Evolutionary conservation across 768 basidiomycete genomes (phyloP).

Genomic region (Hypholoma fasciculare): DNA sequence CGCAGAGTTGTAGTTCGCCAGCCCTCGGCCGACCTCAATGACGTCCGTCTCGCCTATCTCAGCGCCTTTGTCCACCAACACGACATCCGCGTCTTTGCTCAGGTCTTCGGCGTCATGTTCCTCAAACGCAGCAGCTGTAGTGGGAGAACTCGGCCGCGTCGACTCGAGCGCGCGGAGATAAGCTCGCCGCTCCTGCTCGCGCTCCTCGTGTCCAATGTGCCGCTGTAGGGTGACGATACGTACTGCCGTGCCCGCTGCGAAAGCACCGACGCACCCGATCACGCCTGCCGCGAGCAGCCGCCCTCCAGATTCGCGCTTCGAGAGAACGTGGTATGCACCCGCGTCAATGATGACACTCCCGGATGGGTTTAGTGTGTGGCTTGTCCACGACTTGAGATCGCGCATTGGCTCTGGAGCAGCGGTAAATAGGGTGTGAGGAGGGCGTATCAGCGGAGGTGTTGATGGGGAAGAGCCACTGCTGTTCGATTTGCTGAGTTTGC

Average conservation of each 20-base stretch:
- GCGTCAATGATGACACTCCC: constrained; percentile 87
- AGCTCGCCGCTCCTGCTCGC: constrained; percentile 27
- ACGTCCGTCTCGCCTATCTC: constrained; percentile 60
- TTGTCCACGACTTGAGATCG: constrained; percentile 95
- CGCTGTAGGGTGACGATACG: constrained; percentile 60
- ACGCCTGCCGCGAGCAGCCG: constrained; percentile 93
- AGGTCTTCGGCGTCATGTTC: constrained; percentile 34
- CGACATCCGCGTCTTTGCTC: constrained; percentile 1
- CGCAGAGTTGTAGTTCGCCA: constrained; percentile 94
- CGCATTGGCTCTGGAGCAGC: constrained; percentile 70
- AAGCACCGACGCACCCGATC: constrained; percentile 79
- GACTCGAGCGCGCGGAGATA: constrained; percentile 39
- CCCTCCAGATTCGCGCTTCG: constrained; percentile 85
- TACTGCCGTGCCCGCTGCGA: constrained; percentile 95
- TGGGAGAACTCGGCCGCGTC: constrained; percentile 61
- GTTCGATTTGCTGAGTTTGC: constrained; percentile 20
- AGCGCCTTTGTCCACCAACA: constrained; percentile 12
- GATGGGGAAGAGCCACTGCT: background rate
- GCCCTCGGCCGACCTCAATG: constrained; percentile 88
- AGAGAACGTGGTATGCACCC: constrained; percentile 86
- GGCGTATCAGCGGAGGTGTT: constrained; percentile 33
- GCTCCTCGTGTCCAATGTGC: constrained; percentile 24
- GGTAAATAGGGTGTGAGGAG: constrained; percentile 88
- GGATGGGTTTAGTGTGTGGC: constrained; percentile 89
- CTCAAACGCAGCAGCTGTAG: constrained; percentile 39